Percentiles rank a stretch among this genome's conserved stretches.
Evolutionary conservation across 768 basidiomycete genomes (phyloP).

Genomic region (Dictyophora rubrovolvata): DNA sequence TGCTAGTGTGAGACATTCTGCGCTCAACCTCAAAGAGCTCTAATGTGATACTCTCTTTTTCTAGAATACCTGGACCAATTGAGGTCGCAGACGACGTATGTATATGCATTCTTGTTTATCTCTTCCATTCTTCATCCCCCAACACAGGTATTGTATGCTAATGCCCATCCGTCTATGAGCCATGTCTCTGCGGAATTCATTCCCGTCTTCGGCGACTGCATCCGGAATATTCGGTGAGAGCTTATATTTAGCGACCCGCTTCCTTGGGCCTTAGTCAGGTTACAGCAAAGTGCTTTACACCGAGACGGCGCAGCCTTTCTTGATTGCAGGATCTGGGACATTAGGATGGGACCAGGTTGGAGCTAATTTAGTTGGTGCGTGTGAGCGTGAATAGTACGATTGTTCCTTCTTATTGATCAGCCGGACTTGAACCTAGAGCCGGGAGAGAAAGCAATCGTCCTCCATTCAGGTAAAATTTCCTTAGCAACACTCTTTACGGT

Average conservation of each 20-base stretch:
- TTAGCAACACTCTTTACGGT: neutral
- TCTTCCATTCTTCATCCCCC: neutral
- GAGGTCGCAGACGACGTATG: slow-evolving; percentile 52
- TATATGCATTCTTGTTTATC: neutral
- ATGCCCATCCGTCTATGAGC: slow-evolving; percentile 84
- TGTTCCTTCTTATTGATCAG: neutral
- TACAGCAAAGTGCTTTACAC: slow-evolving; percentile 68
- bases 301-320: slow-evolving; percentile 73
- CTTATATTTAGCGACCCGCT: neutral
- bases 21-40: too few species aligned
- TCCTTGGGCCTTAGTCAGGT: neutral
- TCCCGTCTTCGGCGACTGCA: slow-evolving; percentile 77
- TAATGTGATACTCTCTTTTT: neutral
- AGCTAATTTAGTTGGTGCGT: slow-evolving; percentile 61
- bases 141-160: slow-evolving; percentile 73
- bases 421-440: slow-evolving; percentile 29
- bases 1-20: slow-evolving; percentile 35
- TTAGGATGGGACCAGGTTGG: slow-evolving; percentile 97
- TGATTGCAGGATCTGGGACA: slow-evolving; percentile 91
- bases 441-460: slow-evolving; percentile 69
- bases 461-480: slow-evolving; percentile 40
- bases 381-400: slow-evolving; percentile 15
- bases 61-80: slow-evolving; percentile 54
- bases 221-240: slow-evolving; percentile 68
- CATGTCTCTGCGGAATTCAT: slow-evolving; percentile 87